Evolutionary conservation across 1,139 yeast genomes (phyloP), one percentile per base, ranked within the genome.

Genomic region (Taphrina wiesneri): DNA sequence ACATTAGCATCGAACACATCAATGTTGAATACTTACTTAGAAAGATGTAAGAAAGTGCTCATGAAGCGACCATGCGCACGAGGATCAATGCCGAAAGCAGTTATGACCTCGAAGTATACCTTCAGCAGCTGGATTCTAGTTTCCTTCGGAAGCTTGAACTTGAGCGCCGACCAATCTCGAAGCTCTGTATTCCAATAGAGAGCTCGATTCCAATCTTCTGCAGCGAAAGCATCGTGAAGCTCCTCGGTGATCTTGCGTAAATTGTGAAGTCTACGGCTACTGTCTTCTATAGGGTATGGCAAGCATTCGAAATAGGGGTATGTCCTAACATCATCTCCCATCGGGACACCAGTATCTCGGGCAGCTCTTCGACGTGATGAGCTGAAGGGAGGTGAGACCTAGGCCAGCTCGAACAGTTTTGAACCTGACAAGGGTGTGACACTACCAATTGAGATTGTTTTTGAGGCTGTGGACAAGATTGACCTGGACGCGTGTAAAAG

Each of bases 181-280:
- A 93, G 81, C 74, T 91, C 97, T 67, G 89, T 86, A 0, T 97
- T 88, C 97, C 97, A 92, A 69, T 88, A 9, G 90, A 62, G 87
- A 51, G 87, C 83, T 9, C 88, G 85, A 3, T 88, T 86, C 0
- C 93, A 79, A 75, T 91, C 97, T 70, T 86, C 78, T 3, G 96
- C 85, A 70, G 85, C 81, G 67, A 90, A 83, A 13, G 97, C 90
- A 67, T 90, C 84, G 75, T 90, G 90, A 28, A 93, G 77, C 75
- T 90, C 91, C 1, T 87, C 83, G 39, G 91, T 82, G 39, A 93
- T 88, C 73, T 87, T 96, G 65, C 90, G 82, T 63, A 93, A 79
- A 72, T 90, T 92, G 67, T 82, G 83, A 19, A 90, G 87, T 68
- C 86, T 88, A 69, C 89, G 96, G 54, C 78, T 78, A 9, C 86